These are phyloP conservation scores for Botryosphaeria dothidea DNA, from an alignment of 2,329 filamentous ascomycete genomes.

Conservation along the genomic window DNA sequence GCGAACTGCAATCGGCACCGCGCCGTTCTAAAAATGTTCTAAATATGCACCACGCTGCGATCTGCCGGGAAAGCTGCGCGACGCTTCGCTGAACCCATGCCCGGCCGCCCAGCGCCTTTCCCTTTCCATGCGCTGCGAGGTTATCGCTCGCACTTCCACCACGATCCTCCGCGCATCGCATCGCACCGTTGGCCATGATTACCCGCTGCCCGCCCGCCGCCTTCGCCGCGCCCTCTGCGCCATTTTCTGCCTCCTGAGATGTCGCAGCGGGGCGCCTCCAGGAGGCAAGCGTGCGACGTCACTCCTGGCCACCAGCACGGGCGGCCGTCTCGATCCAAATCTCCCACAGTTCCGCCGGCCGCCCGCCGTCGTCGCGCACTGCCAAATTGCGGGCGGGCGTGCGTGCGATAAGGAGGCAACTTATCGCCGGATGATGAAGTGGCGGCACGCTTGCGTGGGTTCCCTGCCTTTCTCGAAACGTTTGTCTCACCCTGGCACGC, in stretches of 20 bases:
- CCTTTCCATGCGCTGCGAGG: conserved; percentile 4
- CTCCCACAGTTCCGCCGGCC: background rate
- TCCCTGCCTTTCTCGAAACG: conserved; percentile 17
- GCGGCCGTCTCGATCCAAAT: conserved; percentile 7
- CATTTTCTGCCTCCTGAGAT: conserved; percentile 14
- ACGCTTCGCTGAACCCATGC: background rate
- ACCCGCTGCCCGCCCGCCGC: conserved; percentile 3
- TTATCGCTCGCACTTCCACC: background rate
- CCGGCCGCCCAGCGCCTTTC: conserved; percentile 10
- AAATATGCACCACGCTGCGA: conserved; percentile 5
- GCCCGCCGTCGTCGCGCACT: background rate
- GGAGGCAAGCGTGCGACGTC: conserved; percentile 13
- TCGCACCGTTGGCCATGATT: background rate
- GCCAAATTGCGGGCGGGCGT: conserved; percentile 4
- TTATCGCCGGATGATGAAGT: conserved; percentile 19
- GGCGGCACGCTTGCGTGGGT: conserved; percentile 16
- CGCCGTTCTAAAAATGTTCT: conserved; percentile 16
- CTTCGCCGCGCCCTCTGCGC: background rate
- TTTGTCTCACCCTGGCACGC: conserved; percentile 13
- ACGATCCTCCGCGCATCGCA: background rate
- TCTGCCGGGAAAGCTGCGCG: conserved; percentile 14
- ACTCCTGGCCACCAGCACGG: conserved; percentile 12
- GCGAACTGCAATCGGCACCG: conserved; percentile 16
- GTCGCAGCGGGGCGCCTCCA: conserved; percentile 12
- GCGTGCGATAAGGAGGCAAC: conserved; percentile 14